Evolutionary conservation across 352 stramenopile species (phyloP), one percentile per base, ranked within the genome.

Genomic region (Phytophthora tubulina): DNA sequence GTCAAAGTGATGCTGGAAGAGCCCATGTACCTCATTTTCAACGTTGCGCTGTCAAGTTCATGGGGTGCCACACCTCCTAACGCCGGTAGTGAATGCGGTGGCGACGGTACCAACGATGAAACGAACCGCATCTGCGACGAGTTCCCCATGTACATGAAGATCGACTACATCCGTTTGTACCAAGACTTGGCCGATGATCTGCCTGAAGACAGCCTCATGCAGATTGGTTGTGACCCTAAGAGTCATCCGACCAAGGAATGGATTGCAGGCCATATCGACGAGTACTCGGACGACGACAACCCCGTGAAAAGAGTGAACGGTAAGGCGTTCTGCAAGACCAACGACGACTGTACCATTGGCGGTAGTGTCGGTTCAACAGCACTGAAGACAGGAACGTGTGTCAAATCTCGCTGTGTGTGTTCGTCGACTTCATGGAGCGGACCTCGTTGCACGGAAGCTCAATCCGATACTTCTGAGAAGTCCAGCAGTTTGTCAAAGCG

Each of bases 1-100:
- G 67, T 78, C 17, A 93, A 91, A 53, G 63, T 91, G 21, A 89
- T 90, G 84, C 54, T 93, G 10, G 84, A 94, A 51, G 96, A 98
- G 72, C 96, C 96, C 6, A 97, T 96, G 82, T 98, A 97, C 67
- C 55, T 99, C 27, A 88, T 99, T 44, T 81, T 98, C 50, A 99
- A 98, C 80, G 97, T 97, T 8, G 95, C 95, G 4, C 76, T 99
- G 15, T 97, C 91, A 6, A 86, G 78, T 13, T 87, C 92, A 27
- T 98, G 96, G 96, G 93, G 82, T 57, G 67, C 80, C 2, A 85
- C 64, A 3, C 86, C 85, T 2, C 81, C 83, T 0, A 92, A 93
- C 54, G 54, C 76, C 5, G 77, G 81, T 2, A 75, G 59, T 1
- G 51, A 70, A 31, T 94, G 85, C 41, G 85, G 85, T 14, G 84